Evolutionary conservation across 768 basidiomycete species (phyloP), one percentile per base, ranked within the genome.

Genomic region (Tylopilus sp.): DNA sequence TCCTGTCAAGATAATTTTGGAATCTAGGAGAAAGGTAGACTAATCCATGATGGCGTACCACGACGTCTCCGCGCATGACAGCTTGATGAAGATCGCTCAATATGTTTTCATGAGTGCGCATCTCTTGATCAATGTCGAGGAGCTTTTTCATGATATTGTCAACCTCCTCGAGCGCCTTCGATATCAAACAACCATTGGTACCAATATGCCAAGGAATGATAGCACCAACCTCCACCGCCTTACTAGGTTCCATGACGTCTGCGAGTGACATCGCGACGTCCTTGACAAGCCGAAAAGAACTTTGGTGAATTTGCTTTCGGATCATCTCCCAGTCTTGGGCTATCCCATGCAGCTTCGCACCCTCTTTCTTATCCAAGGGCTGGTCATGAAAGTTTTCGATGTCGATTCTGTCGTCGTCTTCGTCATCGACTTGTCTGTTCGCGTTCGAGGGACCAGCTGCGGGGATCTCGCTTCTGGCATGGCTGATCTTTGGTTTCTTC

Each of bases 71-170:
- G 52, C 70, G 74, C 10, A 77, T 71, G 22, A 91, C 65, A 34
- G 72, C 67, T 58, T 89, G 83, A 34, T 84, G 72, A 8, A 92
- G 69, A 9, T 75, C 76, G 28, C 76, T 74, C 43, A 92, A 68
- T 7, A 77, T 72, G 25, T 74, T 57, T 51, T 79, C 78, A 57
- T 91, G 84, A 5, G 75, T 70, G 16, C 67, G 70, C 73, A 91
- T 81, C 60, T 86, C 82, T 4, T 77, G 71, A 42, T 81, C 75
- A 14, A 87, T 76, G 60, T 92, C 88, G 22, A 93, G 72, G 3
- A 89, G 73, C 41, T 79, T 75, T 61, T 79, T 84, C 80, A 92
- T 87, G 44, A 86, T 73, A 21, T 43, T 34, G 53, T 95, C 91
- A 4, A 93, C 74, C 55, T 82, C 76, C 19, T 68, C 70, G 22